Conservation (phyloP, 129 eudicot genomes). For the Chrysanthemum makinoi region DNA sequence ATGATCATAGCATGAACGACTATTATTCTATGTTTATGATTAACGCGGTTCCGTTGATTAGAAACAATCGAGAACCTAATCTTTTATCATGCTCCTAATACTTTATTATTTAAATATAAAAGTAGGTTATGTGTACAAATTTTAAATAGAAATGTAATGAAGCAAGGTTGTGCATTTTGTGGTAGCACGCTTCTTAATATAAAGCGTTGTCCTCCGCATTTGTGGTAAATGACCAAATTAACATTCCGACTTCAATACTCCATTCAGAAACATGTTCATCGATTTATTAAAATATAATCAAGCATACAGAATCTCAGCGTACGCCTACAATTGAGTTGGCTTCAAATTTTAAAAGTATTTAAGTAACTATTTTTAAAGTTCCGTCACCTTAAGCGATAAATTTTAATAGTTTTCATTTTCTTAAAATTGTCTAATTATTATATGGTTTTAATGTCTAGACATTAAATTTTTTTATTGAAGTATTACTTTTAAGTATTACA, state of each 20-base stretch:
- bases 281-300: conserved; percentile 17
- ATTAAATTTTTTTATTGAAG: no score
- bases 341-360: not conserved
- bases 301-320: conserved; percentile 15
- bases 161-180: conserved; percentile 38
- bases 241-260: conserved; percentile 40
- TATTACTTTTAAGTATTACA: no score
- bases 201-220: conserved; percentile 46
- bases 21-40: conserved; percentile 3
- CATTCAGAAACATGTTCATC: conserved; percentile 37
- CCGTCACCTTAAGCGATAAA: no score
- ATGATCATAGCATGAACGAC: conserved; percentile 25
- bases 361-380: no score
- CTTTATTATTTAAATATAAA: not conserved
- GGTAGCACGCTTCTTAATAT: conserved; percentile 46
- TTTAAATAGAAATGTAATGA: conserved; percentile 10
- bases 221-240: conserved; percentile 49
- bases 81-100: not conserved
- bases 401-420: no score
- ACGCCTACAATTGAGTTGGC: conserved; percentile 30
- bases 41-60: conserved; percentile 33
- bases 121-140: not conserved
- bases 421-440: no score
- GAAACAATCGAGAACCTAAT: conserved; percentile 24
- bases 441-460: no score